Base-by-base conservation (phyloP, 208 protist genomes). In the Acanthamoeba healyi region DNA sequence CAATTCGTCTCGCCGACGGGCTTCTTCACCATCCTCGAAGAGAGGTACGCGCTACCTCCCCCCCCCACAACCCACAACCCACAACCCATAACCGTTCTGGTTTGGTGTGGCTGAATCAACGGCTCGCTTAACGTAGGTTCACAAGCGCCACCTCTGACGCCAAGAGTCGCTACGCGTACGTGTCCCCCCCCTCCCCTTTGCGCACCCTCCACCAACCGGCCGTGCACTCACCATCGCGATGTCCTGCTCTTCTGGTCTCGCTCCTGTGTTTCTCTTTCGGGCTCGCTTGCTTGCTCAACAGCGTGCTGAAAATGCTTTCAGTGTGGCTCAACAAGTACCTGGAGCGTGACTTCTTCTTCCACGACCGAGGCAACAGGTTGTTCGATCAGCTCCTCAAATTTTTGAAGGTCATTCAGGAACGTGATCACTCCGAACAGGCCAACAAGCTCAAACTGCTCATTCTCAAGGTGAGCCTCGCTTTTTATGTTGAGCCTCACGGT, bases 401-500 rank as follows among this genome's bases (percentile, higher is more conserved):
- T 32, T 51, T 90, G 3, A 70, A 90, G 56, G 58, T 63, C 32
- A 90, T 90, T 36, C 56, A 72, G 56, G 54, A 90, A 32, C 49
- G 32, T 36, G 84, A 70, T 26, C 58, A 90, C 84, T 70, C 49
- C 22, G 84, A 90, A 70, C 56, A 90, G 84, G 84, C 56, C 84
- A 90, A 90, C 84, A 90, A 90, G 84, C 84, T 90, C 84, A 90
- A 90, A 26, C 84, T 90, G 54, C 84, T 90, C 84, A 90, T 90
- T 36, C 84, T 90, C 84, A 90, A 70, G 84, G 56, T 90, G 32
- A 3, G 6, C n/a, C 74, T 56, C n/a, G n/a, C n/a, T n/a, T n/a
- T n/a, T n/a, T n/a, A n/a, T n/a, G n/a, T n/a, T n/a, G n/a, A n/a
- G n/a, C n/a, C n/a, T n/a, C n/a, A n/a, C n/a, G n/a, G n/a, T n/a